Percentiles rank a stretch among this genome's conserved stretches.
Evolutionary conservation across 1,284 basidiomycete species (phyloP).

Genomic region (Papiliotrema nemorosa): DNA sequence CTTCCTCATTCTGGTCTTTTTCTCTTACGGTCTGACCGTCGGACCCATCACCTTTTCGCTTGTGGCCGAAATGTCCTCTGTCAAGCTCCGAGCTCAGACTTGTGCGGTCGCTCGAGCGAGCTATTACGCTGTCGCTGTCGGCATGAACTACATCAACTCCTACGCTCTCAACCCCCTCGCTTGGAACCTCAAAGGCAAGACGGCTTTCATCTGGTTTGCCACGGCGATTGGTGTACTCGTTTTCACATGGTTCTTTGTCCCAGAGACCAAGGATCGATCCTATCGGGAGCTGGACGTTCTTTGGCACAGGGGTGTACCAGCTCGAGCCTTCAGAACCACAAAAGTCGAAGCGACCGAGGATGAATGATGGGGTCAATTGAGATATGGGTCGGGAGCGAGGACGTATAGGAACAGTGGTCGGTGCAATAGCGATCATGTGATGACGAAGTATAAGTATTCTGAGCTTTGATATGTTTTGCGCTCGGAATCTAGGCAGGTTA

Average conservation of each 20-base stretch:
- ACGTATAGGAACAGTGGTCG: too few species aligned
- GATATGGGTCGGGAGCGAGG: too few species aligned
- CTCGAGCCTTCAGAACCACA: conserved; percentile 15
- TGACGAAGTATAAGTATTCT: too few species aligned
- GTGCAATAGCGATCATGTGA: too few species aligned
- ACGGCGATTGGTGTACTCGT: conserved; percentile 16
- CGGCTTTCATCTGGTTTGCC: conserved; percentile 25
- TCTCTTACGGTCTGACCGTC: conserved; percentile 19
- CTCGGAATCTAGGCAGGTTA: too few species aligned
- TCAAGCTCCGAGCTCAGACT: too few species aligned
- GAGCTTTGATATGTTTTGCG: too few species aligned
- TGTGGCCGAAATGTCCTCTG: too few species aligned
- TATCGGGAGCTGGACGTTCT: conserved; percentile 27
- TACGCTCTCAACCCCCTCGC: too few species aligned
- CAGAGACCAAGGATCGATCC: conserved; percentile 24
- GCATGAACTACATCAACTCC: too few species aligned
- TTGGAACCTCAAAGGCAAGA: neutral
- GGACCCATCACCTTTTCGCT: conserved; percentile 39
- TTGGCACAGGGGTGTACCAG: conserved; percentile 12
- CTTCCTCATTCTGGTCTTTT: conserved; percentile 16
- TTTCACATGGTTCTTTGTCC: conserved; percentile 21
- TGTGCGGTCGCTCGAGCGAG: too few species aligned
- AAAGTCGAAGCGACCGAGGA: conserved; percentile 7
- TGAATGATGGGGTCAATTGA: conserved; percentile 13
- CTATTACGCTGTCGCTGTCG: too few species aligned